Evolutionary conservation across 1,284 basidiomycete species (phyloP).

Genomic region (Cryptococcus hybrid): DNA sequence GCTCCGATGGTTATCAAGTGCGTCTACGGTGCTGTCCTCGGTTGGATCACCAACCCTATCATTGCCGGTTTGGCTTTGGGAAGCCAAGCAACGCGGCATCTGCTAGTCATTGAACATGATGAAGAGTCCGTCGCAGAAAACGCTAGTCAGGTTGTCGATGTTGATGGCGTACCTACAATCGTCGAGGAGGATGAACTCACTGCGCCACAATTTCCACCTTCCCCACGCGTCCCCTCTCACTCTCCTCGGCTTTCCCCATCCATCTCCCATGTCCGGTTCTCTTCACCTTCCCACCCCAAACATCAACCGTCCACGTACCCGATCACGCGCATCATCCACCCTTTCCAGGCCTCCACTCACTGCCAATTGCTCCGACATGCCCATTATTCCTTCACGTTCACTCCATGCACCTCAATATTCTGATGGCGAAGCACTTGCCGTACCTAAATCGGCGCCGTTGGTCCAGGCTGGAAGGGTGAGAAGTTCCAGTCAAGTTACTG

Average conservation of each 20-base stretch:
- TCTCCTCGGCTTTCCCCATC: background rate
- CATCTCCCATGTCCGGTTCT: background rate
- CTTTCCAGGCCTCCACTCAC: conserved; percentile 34
- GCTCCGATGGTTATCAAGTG: conserved; percentile 49
- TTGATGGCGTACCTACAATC: conserved; percentile 7
- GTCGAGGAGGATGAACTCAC: conserved; percentile 13
- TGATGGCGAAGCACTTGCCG: background rate
- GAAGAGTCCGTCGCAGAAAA: conserved; percentile 2
- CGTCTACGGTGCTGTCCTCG: conserved; percentile 47
- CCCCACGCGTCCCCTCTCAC: background rate
- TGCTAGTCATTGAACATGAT: conserved; percentile 33
- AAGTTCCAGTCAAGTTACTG: background rate
- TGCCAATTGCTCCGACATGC: conserved; percentile 31
- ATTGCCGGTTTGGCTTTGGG: conserved; percentile 49
- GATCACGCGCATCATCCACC: conserved; percentile 15
- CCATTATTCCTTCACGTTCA: conserved; percentile 12
- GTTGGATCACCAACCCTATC: conserved; percentile 50
- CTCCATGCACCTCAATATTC: background rate
- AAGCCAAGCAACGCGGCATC: conserved; percentile 47
- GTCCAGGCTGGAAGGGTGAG: background rate
- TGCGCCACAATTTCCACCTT: background rate
- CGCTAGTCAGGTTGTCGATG: background rate
- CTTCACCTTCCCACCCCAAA: background rate
- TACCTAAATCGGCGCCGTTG: background rate
- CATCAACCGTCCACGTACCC: conserved; percentile 13